A percentile compares a stretch with the other conserved stretches of the same genome.
These are phyloP conservation scores for Erucastrum elatum DNA, from an alignment of 345 rosid species.

Conservation along the genomic window DNA sequence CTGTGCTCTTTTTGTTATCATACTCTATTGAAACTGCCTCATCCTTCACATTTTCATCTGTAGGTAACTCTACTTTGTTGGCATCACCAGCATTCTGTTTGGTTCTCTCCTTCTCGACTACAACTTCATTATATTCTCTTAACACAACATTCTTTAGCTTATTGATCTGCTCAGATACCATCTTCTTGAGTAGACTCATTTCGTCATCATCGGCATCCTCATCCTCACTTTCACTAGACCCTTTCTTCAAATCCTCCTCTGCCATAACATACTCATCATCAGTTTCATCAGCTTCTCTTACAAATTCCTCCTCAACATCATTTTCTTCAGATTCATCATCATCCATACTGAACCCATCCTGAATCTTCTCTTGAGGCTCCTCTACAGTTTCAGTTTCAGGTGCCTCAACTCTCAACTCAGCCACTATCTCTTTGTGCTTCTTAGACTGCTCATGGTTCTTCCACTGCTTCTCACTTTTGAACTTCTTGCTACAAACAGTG, in stretches of 20 bases:
- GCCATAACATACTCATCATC: conserved; percentile 42
- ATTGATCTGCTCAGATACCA: conserved; percentile 46
- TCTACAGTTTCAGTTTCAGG: conserved; percentile 45
- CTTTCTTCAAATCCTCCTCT: conserved; percentile 9
- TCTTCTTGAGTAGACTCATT: background rate
- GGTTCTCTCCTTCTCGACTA: conserved; percentile 7
- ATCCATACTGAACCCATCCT: conserved; percentile 42
- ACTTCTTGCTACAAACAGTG: conserved; percentile 83
- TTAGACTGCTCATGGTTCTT: conserved; percentile 94
- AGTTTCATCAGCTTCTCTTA: conserved; percentile 35
- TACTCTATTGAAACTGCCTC: conserved; percentile 27
- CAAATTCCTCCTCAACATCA: conserved; percentile 27
- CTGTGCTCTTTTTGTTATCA: conserved; percentile 33
- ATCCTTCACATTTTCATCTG: conserved; percentile 31
- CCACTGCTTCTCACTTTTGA: conserved; percentile 95
- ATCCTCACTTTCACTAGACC: conserved; percentile 32
- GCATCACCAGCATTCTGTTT: conserved; percentile 38
- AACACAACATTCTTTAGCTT: conserved; percentile 43
- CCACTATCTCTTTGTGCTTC: conserved; percentile 96
- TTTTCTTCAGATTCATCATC: conserved; percentile 39
- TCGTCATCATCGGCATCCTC: conserved; percentile 49
- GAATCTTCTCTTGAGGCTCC: conserved; percentile 51
- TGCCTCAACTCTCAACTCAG: conserved; percentile 56
- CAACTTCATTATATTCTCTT: conserved; percentile 39
- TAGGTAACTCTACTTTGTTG: conserved; percentile 31